phyloP scores from a whole-genome alignment of 2,329 filamentous ascomycete species.

The Reticulascus tulasneorum region DNA sequence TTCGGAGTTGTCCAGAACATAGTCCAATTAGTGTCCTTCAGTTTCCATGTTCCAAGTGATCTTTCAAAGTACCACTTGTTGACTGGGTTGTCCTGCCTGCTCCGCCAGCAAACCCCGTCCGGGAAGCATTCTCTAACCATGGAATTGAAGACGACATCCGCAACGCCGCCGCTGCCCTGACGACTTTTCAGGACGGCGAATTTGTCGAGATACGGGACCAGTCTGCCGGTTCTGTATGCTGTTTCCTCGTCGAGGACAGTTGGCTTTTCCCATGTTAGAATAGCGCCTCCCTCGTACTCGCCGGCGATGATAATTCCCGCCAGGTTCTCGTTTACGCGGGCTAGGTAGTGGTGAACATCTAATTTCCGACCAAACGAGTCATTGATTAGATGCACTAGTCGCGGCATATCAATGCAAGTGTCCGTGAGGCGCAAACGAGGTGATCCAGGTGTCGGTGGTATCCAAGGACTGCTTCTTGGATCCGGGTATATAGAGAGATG shows the following conservation, averaged over 20 bases:
- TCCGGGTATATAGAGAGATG: slow-evolving; percentile 80
- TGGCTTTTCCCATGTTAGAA: slow-evolving; percentile 90
- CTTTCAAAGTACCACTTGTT: slow-evolving; percentile 99
- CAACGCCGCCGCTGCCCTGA: slow-evolving; percentile 88
- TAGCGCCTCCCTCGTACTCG: slow-evolving; percentile 92
- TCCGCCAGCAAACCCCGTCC: slow-evolving; percentile 86
- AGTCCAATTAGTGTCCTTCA: slow-evolving; percentile 81
- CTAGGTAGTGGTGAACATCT: slow-evolving; percentile 77
- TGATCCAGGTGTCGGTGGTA: slow-evolving; percentile 54
- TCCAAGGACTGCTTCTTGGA: slow-evolving; percentile 63
- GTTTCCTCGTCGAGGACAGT: slow-evolving; percentile 52
- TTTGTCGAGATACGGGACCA: slow-evolving; percentile 94
- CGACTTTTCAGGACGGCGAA: slow-evolving; percentile 87
- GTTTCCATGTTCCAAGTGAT: slow-evolving; percentile 75
- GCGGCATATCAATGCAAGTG: slow-evolving; percentile 74
- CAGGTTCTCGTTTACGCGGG: slow-evolving; percentile 73
- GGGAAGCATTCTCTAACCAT: slow-evolving; percentile 92
- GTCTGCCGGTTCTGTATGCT: slow-evolving; percentile 52
- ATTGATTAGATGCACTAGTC: slow-evolving; percentile 83
- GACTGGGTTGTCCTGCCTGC: slow-evolving; percentile 84
- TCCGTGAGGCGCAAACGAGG: slow-evolving; percentile 70
- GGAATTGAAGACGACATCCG: slow-evolving; percentile 92
- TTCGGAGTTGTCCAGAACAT: slow-evolving; percentile 95
- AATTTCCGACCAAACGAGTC: slow-evolving; percentile 87
- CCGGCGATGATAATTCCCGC: slow-evolving; percentile 93